Conservation (phyloP, 2,329 filamentous ascomycete species). For the Calonectria multiphialidica region DNA sequence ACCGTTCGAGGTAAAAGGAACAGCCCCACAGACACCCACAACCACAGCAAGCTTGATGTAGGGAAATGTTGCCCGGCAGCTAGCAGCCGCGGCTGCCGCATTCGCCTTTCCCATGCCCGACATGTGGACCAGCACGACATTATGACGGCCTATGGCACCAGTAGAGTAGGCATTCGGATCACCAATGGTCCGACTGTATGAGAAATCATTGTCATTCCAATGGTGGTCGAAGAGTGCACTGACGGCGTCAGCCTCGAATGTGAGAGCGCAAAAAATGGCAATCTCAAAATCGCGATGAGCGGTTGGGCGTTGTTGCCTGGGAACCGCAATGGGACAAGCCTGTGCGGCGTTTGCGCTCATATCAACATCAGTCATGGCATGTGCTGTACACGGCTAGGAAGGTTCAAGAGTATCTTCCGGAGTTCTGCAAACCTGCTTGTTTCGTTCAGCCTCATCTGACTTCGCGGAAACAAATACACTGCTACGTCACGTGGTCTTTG, state of each 20-base stretch:
- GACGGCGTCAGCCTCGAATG: constrained; percentile 35
- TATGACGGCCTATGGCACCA: background rate
- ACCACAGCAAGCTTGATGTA: constrained; percentile 2
- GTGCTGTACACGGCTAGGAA: background rate
- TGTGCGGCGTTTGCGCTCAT: background rate
- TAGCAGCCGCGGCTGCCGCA: background rate
- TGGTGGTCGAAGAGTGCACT: constrained; percentile 31
- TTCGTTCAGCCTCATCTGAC: background rate
- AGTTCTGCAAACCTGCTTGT: background rate
- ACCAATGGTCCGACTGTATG: constrained; percentile 1
- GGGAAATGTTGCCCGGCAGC: constrained; percentile 1
- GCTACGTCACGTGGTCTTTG: background rate
- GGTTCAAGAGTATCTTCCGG: background rate
- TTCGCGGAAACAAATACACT: too few species aligned
- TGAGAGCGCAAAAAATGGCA: constrained; percentile 35
- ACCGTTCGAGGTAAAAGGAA: constrained; percentile 24
- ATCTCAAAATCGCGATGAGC: constrained; percentile 25
- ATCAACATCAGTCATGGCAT: background rate
- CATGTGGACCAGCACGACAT: constrained; percentile 4
- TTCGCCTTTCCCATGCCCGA: background rate
- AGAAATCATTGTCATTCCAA: constrained; percentile 25
- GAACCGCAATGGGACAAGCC: background rate
- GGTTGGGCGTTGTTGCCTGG: background rate
- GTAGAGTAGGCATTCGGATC: constrained; percentile 32
- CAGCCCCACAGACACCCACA: constrained; percentile 28